Conservation (phyloP, 148 eudicot genomes). For the Camellia japonica region DNA sequence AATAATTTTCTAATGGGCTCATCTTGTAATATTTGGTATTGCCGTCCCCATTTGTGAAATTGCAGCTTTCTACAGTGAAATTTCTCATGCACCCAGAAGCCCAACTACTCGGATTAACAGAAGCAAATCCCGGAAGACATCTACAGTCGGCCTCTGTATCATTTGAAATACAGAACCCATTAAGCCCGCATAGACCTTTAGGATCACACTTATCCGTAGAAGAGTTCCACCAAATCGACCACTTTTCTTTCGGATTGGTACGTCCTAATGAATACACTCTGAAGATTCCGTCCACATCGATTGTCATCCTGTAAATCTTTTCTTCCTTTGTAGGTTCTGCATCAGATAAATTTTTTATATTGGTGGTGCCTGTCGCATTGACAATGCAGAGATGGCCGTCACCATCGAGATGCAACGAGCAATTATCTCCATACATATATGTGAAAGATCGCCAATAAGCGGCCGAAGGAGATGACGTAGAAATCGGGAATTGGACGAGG, state of each 20-base stretch:
- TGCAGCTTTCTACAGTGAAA: too few species aligned
- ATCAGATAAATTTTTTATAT: slow-evolving; percentile 11
- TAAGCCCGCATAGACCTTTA: slow-evolving; percentile 33
- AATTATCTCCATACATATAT: neutral
- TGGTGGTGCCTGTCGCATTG: slow-evolving; percentile 9
- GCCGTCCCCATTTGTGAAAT: too few species aligned
- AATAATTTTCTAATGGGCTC: too few species aligned
- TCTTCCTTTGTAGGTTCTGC: slow-evolving; percentile 1
- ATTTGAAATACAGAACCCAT: slow-evolving; percentile 21
- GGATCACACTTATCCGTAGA: slow-evolving; percentile 18
- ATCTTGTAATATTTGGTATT: too few species aligned
- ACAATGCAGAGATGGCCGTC: slow-evolving; percentile 29
- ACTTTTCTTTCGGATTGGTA: neutral
- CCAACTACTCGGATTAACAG: too few species aligned
- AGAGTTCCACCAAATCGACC: slow-evolving; percentile 22
- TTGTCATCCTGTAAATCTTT: slow-evolving; percentile 1
- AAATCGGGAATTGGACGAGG: slow-evolving; percentile 26
- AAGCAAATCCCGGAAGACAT: neutral
- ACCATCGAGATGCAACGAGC: slow-evolving; percentile 27
- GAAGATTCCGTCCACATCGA: slow-evolving; percentile 40
- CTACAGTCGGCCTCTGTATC: slow-evolving; percentile 16
- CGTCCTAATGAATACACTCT: slow-evolving; percentile 19
- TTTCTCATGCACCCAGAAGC: too few species aligned
- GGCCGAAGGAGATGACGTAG: neutral
- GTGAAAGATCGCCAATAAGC: slow-evolving; percentile 19